Conservation (phyloP, 2,329 filamentous ascomycete species). For the Monilinia laxa region DNA sequence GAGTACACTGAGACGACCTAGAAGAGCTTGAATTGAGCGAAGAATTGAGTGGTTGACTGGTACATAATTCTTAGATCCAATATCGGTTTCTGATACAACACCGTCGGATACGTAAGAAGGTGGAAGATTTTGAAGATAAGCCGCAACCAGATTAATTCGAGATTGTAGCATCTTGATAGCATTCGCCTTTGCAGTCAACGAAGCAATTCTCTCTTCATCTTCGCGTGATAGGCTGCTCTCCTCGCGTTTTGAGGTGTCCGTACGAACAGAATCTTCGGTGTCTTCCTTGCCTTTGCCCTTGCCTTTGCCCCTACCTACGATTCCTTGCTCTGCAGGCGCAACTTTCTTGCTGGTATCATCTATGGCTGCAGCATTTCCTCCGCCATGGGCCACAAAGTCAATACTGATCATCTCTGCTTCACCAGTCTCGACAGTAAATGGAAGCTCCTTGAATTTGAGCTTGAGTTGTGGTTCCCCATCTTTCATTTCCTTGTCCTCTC, state of each 20-base stretch:
- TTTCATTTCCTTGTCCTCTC: conserved; percentile 71
- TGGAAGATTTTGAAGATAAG: conserved; percentile 75
- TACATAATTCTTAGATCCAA: conserved; percentile 32
- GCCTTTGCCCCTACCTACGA: conserved; percentile 36
- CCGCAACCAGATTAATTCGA: conserved; percentile 67
- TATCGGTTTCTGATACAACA: conserved; percentile 40
- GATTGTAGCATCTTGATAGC: conserved; percentile 90
- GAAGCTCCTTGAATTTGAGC: conserved; percentile 77
- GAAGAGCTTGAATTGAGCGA: conserved; percentile 82
- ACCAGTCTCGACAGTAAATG: conserved; percentile 86
- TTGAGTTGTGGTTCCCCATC: conserved; percentile 56
- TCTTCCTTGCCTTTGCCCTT: conserved; percentile 39
- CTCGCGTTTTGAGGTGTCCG: conserved; percentile 43
- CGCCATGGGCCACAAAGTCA: conserved; percentile 84
- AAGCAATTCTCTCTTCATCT: conserved; percentile 61
- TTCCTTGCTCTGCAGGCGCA: conserved; percentile 36
- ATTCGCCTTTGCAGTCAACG: conserved; percentile 83
- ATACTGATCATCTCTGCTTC: conserved; percentile 98
- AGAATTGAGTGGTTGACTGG: conserved; percentile 67
- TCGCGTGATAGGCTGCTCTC: conserved; percentile 56
- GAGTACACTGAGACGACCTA: conserved; percentile 79
- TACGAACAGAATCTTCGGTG: conserved; percentile 24
- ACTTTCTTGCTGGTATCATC: conserved; percentile 38
- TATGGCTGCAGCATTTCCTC: conserved; percentile 72
- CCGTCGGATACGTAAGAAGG: conserved; percentile 58